phyloP scores from a whole-genome alignment of 768 basidiomycete genomes.

The Crucibulum laeve region DNA sequence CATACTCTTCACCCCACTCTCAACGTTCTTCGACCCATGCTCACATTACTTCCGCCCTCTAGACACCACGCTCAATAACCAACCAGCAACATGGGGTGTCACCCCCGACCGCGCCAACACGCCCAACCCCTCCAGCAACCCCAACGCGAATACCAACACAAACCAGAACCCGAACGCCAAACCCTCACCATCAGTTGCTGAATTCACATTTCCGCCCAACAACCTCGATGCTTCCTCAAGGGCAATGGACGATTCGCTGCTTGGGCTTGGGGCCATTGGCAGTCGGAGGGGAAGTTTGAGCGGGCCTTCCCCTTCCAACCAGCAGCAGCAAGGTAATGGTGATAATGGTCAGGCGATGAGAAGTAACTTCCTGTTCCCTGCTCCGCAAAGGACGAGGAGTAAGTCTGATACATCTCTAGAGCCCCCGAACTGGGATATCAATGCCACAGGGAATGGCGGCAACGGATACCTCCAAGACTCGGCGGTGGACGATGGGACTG shows the following conservation, averaged over 20 bases:
- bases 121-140: background rate
- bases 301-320: background rate
- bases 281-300: too few species aligned
- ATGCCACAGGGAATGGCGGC: background rate
- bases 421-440: slow-evolving; percentile 45
- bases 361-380: slow-evolving; percentile 1
- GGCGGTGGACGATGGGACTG: slow-evolving; percentile 18
- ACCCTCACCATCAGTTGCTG: background rate
- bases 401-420: slow-evolving; percentile 59
- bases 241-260: too few species aligned
- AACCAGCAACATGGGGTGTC: slow-evolving; percentile 1
- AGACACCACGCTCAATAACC: background rate
- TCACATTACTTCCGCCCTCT: background rate
- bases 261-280: too few species aligned
- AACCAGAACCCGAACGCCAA: background rate
- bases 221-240: too few species aligned
- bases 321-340: too few species aligned
- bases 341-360: too few species aligned
- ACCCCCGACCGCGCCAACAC: background rate
- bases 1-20: background rate
- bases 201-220: too few species aligned
- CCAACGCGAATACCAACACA: background rate
- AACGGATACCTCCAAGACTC: slow-evolving; percentile 3
- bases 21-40: background rate
- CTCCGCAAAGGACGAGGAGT: slow-evolving; percentile 32